Evolutionary conservation across 1,139 yeast species (phyloP), one percentile per base, ranked within the genome.

Genomic region (Candida albicans): DNA sequence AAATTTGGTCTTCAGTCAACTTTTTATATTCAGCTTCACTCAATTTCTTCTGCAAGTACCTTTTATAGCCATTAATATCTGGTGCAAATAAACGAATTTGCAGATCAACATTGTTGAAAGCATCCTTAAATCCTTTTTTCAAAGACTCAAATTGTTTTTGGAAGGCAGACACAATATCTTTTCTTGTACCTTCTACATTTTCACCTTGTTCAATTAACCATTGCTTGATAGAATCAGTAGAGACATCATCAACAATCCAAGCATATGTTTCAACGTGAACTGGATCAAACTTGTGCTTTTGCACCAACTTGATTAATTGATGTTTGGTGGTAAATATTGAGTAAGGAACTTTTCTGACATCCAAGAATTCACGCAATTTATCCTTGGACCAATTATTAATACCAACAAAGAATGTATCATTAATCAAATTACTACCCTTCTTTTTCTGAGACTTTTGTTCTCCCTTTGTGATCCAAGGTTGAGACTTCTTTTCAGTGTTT

Each of bases 361-460:
- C 71, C 48, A 82, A 65, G 57, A 76, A 82, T 28, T 73, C 68
- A 55, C 67, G 71, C 48, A 82, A 68, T 43, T 78, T 67, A 26
- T 67, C 72, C 52, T 72, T 72, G 25, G 77, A 64, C 81, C 81
- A 76, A 25, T 58, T 58, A 39, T 75, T 75, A 39, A 76, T 61
- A 27, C 75, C 77, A 39, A 70, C 58, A 45, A 73, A 58, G 49
- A 75, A 75, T 1, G 79, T 71, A 48, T 72, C 75, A 55, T 73
- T 72, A 54, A 73, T 60, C 10, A 67, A 52, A 40, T 70, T 62
- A 40, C 60, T 68, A 28, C 48, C 59, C 15, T 43, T 27, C 15
- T 43, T 27, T 7, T 43, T 46, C 12, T 56, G 53, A 8, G 37
- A 13, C 26, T 35, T 35, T 12, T 24, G 35, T 42, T 46, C 54